Evolutionary conservation across 495 filamentous ascomycete species (phyloP).

Genomic region (Parmelia sp.): DNA sequence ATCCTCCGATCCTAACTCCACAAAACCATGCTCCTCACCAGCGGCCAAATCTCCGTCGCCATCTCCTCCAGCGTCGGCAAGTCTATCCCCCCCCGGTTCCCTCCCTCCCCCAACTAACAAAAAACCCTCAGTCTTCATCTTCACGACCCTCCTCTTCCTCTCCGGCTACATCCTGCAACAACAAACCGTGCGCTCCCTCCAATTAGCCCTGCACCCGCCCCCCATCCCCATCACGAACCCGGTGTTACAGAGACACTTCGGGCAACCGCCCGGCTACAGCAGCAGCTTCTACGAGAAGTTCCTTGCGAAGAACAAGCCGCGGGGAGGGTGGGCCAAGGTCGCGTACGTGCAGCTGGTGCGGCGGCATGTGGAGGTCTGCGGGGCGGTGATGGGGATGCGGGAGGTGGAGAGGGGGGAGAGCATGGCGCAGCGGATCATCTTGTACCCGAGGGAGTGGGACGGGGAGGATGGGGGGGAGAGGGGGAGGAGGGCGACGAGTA

Average conservation of each 20-base stretch:
- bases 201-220: slow-evolving; percentile 49
- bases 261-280: slow-evolving; percentile 24
- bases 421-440: slow-evolving; percentile 37
- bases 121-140: slow-evolving; percentile 44
- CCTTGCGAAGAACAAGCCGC: slow-evolving; percentile 32
- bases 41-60: slow-evolving; percentile 28
- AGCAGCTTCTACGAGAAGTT: slow-evolving; percentile 30
- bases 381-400: slow-evolving; percentile 41
- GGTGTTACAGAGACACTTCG: slow-evolving; percentile 27
- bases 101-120: neutral
- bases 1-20: neutral
- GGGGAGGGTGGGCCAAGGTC: slow-evolving; percentile 31
- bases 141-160: slow-evolving; percentile 60
- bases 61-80: slow-evolving; percentile 27
- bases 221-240: slow-evolving; percentile 18
- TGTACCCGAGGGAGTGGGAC: slow-evolving; percentile 42
- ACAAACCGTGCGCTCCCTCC: slow-evolving; percentile 56
- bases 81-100: neutral
- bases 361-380: slow-evolving; percentile 39
- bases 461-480: slow-evolving; percentile 18
- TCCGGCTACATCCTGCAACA: slow-evolving; percentile 69
- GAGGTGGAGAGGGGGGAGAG: slow-evolving; percentile 38
- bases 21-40: slow-evolving; percentile 27
- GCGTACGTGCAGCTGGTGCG: slow-evolving; percentile 41
- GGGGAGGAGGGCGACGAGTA: slow-evolving; percentile 31